Conservation (phyloP, 129 eudicot species). For the Erigeron canadensis region DNA sequence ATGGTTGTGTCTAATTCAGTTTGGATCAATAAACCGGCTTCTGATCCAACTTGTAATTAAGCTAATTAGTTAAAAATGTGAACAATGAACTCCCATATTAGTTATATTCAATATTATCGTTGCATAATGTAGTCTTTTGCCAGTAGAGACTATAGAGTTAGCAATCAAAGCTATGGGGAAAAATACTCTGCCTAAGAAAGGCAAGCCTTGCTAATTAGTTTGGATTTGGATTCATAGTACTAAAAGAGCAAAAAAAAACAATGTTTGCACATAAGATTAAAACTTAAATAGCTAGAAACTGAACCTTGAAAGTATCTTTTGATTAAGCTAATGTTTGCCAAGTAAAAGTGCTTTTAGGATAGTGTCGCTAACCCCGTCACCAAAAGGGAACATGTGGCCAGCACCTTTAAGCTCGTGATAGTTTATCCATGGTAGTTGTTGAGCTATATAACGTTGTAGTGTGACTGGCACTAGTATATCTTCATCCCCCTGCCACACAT, state of each 20-base stretch:
- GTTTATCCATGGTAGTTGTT: slow-evolving; percentile 57
- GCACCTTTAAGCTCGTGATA: slow-evolving; percentile 70
- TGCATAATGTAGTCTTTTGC: too few species aligned
- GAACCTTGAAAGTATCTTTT: background rate
- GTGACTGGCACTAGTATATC: slow-evolving; percentile 56
- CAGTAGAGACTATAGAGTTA: too few species aligned
- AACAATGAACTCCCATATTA: background rate
- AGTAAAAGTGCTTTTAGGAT: slow-evolving; percentile 47
- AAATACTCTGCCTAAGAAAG: too few species aligned
- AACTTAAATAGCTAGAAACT: background rate
- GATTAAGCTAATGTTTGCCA: slow-evolving; percentile 26
- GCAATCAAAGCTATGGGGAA: too few species aligned
- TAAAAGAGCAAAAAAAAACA: too few species aligned
- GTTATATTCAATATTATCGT: too few species aligned
- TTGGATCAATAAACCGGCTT: slow-evolving; percentile 38
- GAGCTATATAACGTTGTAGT: slow-evolving; percentile 59
- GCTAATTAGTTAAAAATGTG: slow-evolving; percentile 8
- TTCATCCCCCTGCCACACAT: slow-evolving; percentile 80
- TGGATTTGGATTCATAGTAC: too few species aligned
- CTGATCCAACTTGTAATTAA: slow-evolving; percentile 38
- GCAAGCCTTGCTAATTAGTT: too few species aligned
- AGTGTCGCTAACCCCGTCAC: slow-evolving; percentile 50
- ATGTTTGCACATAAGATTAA: background rate
- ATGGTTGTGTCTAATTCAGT: slow-evolving; percentile 46
- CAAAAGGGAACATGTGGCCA: slow-evolving; percentile 66